Evolutionary conservation across 148 eudicot genomes (phyloP), one percentile per base, ranked within the genome.

Genomic region (Agrostemma githago): DNA sequence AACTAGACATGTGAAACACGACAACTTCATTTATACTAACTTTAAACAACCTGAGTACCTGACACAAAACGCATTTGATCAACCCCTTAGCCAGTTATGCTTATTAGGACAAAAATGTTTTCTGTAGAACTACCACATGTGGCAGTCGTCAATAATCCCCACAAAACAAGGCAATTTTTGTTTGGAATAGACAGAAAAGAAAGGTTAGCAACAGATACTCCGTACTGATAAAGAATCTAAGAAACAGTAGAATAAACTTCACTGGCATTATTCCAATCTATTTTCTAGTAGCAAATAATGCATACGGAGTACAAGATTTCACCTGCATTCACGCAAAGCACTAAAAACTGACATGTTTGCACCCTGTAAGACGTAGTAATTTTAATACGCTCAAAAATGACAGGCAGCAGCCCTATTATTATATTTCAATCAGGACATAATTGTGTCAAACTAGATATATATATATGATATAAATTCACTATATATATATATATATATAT

Each of bases 181-280:
- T 75, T 67, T 26, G 34, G 1, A 57, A 41, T 40, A 44, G 34
- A 17, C 53, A 3, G 38, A 56, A 42, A 51, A n/a, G 39, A 40
- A 61, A 20, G 57, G 46, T 44, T 62, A 16, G 51, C 51, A 8
- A 72, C 62, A 56, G 57, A 37, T n/a, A 16, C 17, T 26, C 53
- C 53, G 14, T 10, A 48, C 34, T 26, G 1, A 59, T 16, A 57
- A 72, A 46, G 74, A 72, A 72, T 72, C 40, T 72, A 17, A 40
- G 58, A 20, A 72, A 72, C 59, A 34, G 51, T 34, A 66, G 69
- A 51, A 74, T 64, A 75, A 67, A 41, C 58, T 12, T 40, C 64
- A 66, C 16, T 8, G 41, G 5, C 43, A 54, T 57, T 40, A 38
- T 54, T 56, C 44, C 63, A 66, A 5, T 37, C 11, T 26, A 46